Evolutionary conservation across 1,284 basidiomycete genomes (phyloP), one percentile per base, ranked within the genome.

Genomic region (Trichosporon sp.): DNA sequence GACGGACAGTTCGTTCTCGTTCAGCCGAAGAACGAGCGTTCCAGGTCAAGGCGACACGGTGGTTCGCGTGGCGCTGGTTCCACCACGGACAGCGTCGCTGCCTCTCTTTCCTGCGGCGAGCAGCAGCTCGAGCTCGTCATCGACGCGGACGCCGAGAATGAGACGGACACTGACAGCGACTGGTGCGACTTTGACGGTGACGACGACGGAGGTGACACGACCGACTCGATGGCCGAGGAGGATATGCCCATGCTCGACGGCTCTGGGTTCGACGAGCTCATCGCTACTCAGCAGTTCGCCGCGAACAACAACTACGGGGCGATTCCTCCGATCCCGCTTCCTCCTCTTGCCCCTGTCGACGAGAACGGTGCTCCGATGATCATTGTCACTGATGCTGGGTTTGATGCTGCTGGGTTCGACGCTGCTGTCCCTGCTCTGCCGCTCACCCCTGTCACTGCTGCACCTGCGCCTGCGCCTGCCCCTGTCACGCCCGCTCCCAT

Each of bases 141-240:
- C 56, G 82, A 83, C 67, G 75, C 79, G 4, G 82, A 82, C 63
- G 81, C 81, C 31, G 74, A 78, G 48, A 74, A 75, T 46, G 72
- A 73, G 31, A 73, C 70, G 16, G 76, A 75, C 67, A 63, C 54
- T 11, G 71, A 69, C 21, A 75, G 73, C 6, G 78, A 77, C 70
- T 82, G 80, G 80, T 76, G 76, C 12, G 80, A 77, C 10, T 66
- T 75, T 67, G 71, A 70, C 35, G 76, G 73, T 56, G 80, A 82
- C 54, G 78, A 80, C 43, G 75, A 78, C 61, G 77, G 77, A 2
- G 82, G 82, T 10, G 81, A 83, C 72, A 83, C 82, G 8, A 83
- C 82, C 21, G 82, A 83, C 69, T 79, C 78, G 26, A 83, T 83
- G 82, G 81, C 78, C 14, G 82, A 83, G 73, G 82, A 83, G 67